Conservation (phyloP, 2,329 filamentous ascomycete species). For the Pseudocercospora pini-densiflorae region DNA sequence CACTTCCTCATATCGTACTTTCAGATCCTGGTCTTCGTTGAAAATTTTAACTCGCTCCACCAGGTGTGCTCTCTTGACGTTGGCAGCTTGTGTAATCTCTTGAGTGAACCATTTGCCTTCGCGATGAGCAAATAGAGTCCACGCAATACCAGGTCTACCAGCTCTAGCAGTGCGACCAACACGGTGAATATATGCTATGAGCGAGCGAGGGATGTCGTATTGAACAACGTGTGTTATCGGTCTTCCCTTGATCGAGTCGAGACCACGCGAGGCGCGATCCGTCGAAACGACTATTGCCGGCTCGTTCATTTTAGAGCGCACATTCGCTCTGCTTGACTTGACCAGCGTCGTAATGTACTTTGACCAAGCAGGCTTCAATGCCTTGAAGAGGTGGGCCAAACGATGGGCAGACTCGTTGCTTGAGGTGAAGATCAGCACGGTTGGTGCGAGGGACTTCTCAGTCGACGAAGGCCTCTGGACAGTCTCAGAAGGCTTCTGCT, state of each 20-base stretch:
- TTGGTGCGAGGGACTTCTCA: constrained; percentile 33
- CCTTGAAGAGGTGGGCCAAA: constrained; percentile 73
- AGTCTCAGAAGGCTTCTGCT: background rate
- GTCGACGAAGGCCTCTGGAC: constrained; percentile 7
- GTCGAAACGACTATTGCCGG: constrained; percentile 80
- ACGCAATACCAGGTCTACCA: constrained; percentile 74
- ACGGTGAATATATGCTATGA: constrained; percentile 86
- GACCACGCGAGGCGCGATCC: constrained; percentile 88
- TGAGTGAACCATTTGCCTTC: constrained; percentile 94
- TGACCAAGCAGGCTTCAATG: constrained; percentile 37
- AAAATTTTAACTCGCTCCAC: constrained; percentile 46
- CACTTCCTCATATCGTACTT: constrained; percentile 55
- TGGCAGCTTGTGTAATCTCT: constrained; percentile 67
- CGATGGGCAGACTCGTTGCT: constrained; percentile 88
- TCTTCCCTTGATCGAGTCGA: constrained; percentile 62
- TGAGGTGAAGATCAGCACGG: constrained; percentile 82
- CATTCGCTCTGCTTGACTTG: constrained; percentile 59
- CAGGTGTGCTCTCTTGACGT: constrained; percentile 53
- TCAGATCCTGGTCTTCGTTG: constrained; percentile 31
- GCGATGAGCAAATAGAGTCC: constrained; percentile 80
- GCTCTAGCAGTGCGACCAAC: constrained; percentile 90
- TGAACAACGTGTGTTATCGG: constrained; percentile 85
- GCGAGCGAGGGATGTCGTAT: constrained; percentile 84
- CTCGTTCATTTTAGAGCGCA: constrained; percentile 72
- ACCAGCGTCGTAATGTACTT: constrained; percentile 36